A percentile compares a stretch with the other conserved stretches of the same genome.
phyloP scores from a whole-genome alignment of 495 filamentous ascomycete genomes.

The Hyaloscypha bicolor region DNA sequence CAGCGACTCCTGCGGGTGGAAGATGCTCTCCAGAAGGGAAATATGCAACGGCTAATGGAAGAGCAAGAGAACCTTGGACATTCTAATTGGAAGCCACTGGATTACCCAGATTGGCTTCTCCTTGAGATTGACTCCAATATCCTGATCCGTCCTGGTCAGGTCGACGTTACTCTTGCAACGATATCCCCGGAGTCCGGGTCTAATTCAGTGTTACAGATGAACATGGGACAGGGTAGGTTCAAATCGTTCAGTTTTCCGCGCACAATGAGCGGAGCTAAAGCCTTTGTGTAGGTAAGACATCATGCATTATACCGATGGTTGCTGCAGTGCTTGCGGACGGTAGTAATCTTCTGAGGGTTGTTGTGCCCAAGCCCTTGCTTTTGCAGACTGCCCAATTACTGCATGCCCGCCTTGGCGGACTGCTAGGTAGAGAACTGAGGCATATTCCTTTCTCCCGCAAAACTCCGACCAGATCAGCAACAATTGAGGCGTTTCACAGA shows the following conservation, averaged over 20 bases:
- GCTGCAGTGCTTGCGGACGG: constrained; percentile 18
- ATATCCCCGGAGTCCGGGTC: constrained; percentile 45
- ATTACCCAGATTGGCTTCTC: constrained; percentile 56
- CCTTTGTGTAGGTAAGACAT: constrained; percentile 23
- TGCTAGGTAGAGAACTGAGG: constrained; percentile 20
- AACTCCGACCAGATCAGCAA: constrained; percentile 3
- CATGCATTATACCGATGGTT: constrained; percentile 28
- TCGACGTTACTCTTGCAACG: constrained; percentile 54
- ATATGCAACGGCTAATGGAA: constrained; percentile 44
- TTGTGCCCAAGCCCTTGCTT: constrained; percentile 27
- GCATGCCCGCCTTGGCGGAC: constrained; percentile 19
- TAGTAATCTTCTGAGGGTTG: constrained; percentile 10
- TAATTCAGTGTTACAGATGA: constrained; percentile 59
- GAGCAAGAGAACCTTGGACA: constrained; percentile 49
- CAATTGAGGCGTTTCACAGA: background rate
- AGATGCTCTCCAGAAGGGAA: constrained; percentile 31
- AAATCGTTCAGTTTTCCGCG: background rate
- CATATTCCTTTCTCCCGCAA: constrained; percentile 27
- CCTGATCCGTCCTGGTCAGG: constrained; percentile 52
- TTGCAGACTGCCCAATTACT: constrained; percentile 23
- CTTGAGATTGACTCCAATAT: constrained; percentile 60
- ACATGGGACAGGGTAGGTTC: background rate
- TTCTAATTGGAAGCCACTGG: constrained; percentile 49
- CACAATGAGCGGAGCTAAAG: background rate
- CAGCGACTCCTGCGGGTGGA: constrained; percentile 48